These are phyloP conservation scores for Rosa chinensis DNA, from an alignment of 306 rosid genomes.

Conservation along the genomic window DNA sequence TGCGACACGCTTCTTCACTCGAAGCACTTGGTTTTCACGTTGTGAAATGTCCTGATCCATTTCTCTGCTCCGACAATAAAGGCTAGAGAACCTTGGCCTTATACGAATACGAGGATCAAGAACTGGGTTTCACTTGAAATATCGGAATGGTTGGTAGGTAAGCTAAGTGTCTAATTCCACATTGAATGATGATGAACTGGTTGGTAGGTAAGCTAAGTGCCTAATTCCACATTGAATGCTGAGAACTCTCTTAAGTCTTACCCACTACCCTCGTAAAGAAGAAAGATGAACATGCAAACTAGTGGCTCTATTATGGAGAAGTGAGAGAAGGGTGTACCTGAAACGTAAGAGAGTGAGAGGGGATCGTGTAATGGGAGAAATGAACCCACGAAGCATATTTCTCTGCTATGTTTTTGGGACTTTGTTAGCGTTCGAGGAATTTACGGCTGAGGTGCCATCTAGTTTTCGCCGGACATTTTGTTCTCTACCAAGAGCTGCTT, in stretches of 20 bases:
- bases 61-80: conserved; percentile 29
- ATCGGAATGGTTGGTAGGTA: background rate
- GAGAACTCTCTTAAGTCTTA: too few relatives aligned
- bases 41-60: conserved; percentile 45
- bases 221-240: too few relatives aligned
- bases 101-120: background rate
- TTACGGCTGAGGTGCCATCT: too few relatives aligned
- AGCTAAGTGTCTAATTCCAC: background rate
- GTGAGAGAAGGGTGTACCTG: conserved; percentile 6
- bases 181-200: background rate
- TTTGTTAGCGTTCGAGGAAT: background rate
- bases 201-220: background rate
- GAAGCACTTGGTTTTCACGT: conserved; percentile 25
- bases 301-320: too few relatives aligned
- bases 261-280: too few relatives aligned
- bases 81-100: conserved; percentile 34
- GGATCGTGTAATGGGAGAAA: conserved; percentile 14
- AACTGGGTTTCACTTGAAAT: conserved; percentile 6
- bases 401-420: background rate
- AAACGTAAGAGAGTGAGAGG: background rate
- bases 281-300: too few relatives aligned
- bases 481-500: too few relatives aligned
- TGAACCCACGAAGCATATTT: conserved; percentile 22
- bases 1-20: conserved; percentile 40
- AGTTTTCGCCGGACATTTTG: too few relatives aligned